Percentiles rank a stretch among this genome's conserved stretches.
Evolutionary conservation across 2,329 filamentous ascomycete species (phyloP).

Genomic region (Chaetomiaceae sp.): DNA sequence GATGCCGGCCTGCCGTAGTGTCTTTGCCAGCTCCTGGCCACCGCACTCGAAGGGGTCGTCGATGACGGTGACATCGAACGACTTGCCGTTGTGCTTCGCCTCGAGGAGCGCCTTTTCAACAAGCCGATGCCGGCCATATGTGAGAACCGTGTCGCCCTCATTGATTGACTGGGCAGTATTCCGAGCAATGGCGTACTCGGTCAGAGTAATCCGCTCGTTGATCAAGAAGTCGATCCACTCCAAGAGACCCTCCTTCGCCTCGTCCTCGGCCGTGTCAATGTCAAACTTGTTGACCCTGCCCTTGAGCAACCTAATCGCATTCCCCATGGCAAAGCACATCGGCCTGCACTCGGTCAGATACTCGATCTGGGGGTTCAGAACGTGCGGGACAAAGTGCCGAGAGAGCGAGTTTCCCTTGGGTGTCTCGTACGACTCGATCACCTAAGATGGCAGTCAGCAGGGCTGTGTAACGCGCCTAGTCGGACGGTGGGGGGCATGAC

Average conservation of each 20-base stretch:
- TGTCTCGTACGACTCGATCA: conserved; percentile 89
- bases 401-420: conserved; percentile 79
- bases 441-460: conserved; percentile 44
- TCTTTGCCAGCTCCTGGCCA: conserved; percentile 59
- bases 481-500: not conserved
- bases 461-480: no score
- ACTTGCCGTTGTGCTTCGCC: conserved; percentile 64
- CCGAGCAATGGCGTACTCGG: conserved; percentile 78
- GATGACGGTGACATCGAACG: conserved; percentile 78
- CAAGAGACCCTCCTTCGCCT: conserved; percentile 74
- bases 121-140: conserved; percentile 79
- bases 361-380: conserved; percentile 90
- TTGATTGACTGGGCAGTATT: conserved; percentile 71
- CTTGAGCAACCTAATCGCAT: conserved; percentile 92
- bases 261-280: conserved; percentile 73
- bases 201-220: conserved; percentile 80
- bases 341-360: conserved; percentile 92
- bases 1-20: conserved; percentile 62
- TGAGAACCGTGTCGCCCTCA: conserved; percentile 76
- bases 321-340: conserved; percentile 94
- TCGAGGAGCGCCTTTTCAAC: conserved; percentile 76
- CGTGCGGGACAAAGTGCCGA: conserved; percentile 85
- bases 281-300: conserved; percentile 87
- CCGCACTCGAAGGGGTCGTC: conserved; percentile 59
- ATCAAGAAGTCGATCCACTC: conserved; percentile 85